Percentiles rank a stretch among this genome's conserved stretches.
phyloP scores from a whole-genome alignment of 129 eudicot species.

The Artemisia argyi region DNA sequence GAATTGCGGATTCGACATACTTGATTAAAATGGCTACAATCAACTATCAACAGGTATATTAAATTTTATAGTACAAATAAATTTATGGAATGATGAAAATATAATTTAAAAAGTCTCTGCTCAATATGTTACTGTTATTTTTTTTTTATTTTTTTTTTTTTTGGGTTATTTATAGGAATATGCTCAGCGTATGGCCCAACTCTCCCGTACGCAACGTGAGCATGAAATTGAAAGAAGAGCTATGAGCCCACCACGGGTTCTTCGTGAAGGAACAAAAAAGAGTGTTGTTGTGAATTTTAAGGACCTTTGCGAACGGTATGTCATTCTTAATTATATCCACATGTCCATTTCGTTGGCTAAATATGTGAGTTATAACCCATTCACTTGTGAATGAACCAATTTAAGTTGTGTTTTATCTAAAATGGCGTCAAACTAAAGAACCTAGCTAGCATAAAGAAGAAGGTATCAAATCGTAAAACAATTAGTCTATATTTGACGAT shows the following conservation, averaged over 20 bases:
- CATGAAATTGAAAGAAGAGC: slow-evolving; percentile 65
- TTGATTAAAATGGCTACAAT: too few species aligned
- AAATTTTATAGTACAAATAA: not conserved
- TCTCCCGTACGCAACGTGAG: slow-evolving; percentile 61
- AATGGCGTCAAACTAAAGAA: not conserved
- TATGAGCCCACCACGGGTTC: slow-evolving; percentile 74
- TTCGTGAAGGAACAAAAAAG: slow-evolving; percentile 81
- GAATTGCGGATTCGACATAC: too few species aligned
- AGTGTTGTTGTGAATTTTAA: slow-evolving; percentile 66
- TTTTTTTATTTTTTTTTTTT: too few species aligned
- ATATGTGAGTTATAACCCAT: too few species aligned
- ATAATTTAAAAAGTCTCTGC: not conserved
- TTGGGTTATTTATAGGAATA: not conserved
- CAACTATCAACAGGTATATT: slow-evolving; percentile 50
- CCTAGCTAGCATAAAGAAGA: not conserved
- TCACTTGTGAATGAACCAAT: too few species aligned
- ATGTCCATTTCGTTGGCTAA: too few species aligned
- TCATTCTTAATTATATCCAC: not conserved
- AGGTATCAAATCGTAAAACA: too few species aligned
- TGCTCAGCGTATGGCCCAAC: slow-evolving; percentile 53
- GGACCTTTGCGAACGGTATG: slow-evolving; percentile 69
- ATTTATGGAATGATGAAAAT: not conserved
- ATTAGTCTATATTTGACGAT: too few species aligned
- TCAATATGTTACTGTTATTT: not conserved
- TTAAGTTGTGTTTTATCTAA: not conserved